These are phyloP conservation scores for Eucalyptus marginata DNA, from an alignment of 345 rosid genomes.

Conservation along the genomic window DNA sequence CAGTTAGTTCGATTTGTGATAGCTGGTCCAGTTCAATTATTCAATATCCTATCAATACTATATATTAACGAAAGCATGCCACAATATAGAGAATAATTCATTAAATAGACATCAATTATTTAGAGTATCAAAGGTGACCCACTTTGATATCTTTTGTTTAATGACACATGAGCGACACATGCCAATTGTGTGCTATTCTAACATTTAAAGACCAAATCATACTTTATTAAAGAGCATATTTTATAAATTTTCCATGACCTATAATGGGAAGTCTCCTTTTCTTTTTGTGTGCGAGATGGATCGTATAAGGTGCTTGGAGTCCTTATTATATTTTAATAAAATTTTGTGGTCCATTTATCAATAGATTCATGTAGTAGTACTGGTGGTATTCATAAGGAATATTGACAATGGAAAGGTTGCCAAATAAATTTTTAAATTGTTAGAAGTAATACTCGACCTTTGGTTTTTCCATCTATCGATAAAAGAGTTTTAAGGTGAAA, in stretches of 20 bases:
- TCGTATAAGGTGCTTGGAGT: neutral
- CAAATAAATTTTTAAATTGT: neutral
- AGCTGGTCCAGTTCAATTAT: neutral
- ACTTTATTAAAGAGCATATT: neutral
- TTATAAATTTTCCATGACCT: neutral
- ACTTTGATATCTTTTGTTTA: neutral
- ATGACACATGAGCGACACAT: neutral
- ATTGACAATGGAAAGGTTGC: neutral
- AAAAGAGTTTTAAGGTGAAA: neutral
- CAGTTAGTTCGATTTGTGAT: no score
- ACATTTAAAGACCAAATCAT: neutral
- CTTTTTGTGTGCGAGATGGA: neutral
- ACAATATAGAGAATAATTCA: neutral
- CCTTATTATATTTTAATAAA: neutral
- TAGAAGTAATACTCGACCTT: neutral
- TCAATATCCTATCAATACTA: neutral
- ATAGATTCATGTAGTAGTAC: neutral
- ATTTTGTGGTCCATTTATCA: neutral
- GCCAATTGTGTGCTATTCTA: neutral
- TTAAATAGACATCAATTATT: neutral
- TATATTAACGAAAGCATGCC: neutral
- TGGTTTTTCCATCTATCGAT: neutral
- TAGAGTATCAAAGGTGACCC: neutral
- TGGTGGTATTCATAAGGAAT: neutral
- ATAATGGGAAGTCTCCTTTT: neutral